Evolutionary conservation across 768 basidiomycete genomes (phyloP).

Genomic region (Boletales sp.): DNA sequence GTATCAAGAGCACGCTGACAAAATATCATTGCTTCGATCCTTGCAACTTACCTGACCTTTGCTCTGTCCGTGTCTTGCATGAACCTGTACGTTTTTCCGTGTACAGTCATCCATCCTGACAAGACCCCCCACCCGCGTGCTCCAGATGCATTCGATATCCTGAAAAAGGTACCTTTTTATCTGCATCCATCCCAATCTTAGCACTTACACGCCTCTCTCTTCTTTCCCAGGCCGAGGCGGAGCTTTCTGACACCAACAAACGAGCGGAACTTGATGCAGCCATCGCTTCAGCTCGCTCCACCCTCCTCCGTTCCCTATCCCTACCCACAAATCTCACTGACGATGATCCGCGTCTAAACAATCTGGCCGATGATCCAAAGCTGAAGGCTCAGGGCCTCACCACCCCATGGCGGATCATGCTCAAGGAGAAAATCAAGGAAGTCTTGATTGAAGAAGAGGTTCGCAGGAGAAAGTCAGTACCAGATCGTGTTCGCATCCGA

Average conservation of each 20-base stretch:
- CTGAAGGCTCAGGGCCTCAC: slow-evolving; percentile 27
- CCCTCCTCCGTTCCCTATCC: slow-evolving; percentile 59
- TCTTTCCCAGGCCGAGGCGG: slow-evolving; percentile 67
- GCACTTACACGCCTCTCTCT: neutral
- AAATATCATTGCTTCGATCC: slow-evolving; percentile 6
- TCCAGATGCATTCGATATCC: slow-evolving; percentile 88
- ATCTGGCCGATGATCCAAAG: slow-evolving; percentile 38
- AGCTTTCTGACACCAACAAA: slow-evolving; percentile 73
- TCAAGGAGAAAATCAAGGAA: slow-evolving; percentile 75
- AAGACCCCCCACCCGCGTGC: slow-evolving; percentile 87
- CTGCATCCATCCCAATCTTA: neutral
- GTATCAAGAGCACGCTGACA: slow-evolving; percentile 20
- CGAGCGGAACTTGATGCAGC: slow-evolving; percentile 80
- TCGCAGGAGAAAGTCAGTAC: slow-evolving; percentile 70
- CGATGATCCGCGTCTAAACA: slow-evolving; percentile 54
- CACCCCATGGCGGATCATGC: slow-evolving; percentile 64
- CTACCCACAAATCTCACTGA: slow-evolving; percentile 59
- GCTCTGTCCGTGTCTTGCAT: neutral
- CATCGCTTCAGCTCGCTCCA: slow-evolving; percentile 68
- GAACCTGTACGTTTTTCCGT: slow-evolving; percentile 41
- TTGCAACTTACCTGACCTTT: neutral
- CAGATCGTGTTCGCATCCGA: neutral
- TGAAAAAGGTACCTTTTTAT: slow-evolving; percentile 71
- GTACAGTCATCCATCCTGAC: slow-evolving; percentile 94
- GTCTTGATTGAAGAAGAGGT: slow-evolving; percentile 89